Evolutionary conservation across 2,329 filamentous ascomycete species (phyloP).

Genomic region (Fusarium vanettenii): DNA sequence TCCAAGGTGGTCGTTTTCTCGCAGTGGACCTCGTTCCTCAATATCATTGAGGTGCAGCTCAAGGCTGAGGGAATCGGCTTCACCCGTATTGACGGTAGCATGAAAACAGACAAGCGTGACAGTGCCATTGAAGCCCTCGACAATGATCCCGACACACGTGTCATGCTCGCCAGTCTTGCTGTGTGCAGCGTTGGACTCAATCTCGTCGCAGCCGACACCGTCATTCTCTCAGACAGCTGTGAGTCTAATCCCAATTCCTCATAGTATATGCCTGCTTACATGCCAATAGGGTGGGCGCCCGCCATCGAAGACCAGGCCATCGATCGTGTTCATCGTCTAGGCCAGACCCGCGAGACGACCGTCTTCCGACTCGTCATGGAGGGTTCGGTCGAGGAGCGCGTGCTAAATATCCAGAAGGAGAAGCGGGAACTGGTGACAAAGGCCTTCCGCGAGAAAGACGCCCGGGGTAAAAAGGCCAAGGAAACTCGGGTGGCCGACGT

Average conservation of each 20-base stretch:
- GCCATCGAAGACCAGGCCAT: constrained; percentile 93
- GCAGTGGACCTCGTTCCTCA: constrained; percentile 81
- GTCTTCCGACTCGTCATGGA: constrained; percentile 88
- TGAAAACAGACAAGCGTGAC: constrained; percentile 79
- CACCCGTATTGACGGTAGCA: constrained; percentile 83
- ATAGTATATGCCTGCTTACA: constrained; percentile 11
- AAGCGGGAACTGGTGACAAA: constrained; percentile 83
- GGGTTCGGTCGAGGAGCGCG: constrained; percentile 81
- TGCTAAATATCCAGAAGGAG: constrained; percentile 80
- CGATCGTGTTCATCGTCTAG: constrained; percentile 87
- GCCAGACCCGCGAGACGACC: constrained; percentile 81
- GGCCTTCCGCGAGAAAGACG: constrained; percentile 79
- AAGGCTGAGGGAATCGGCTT: constrained; percentile 69
- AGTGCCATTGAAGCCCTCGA: constrained; percentile 75
- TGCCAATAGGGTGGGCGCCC: constrained; percentile 80
- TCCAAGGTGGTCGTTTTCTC: constrained; percentile 81
- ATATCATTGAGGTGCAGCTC: constrained; percentile 78
- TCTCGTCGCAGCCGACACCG: constrained; percentile 85
- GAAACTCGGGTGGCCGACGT: constrained; percentile 69
- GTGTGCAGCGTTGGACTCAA: constrained; percentile 91
- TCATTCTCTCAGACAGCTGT: constrained; percentile 84
- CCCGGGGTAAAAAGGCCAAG: constrained; percentile 63
- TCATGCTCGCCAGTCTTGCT: constrained; percentile 84
- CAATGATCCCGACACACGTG: constrained; percentile 72
- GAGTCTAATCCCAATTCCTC: constrained; percentile 41